Conservation (phyloP, 1,139 yeast genomes). For the Protomyces gravidus region DNA sequence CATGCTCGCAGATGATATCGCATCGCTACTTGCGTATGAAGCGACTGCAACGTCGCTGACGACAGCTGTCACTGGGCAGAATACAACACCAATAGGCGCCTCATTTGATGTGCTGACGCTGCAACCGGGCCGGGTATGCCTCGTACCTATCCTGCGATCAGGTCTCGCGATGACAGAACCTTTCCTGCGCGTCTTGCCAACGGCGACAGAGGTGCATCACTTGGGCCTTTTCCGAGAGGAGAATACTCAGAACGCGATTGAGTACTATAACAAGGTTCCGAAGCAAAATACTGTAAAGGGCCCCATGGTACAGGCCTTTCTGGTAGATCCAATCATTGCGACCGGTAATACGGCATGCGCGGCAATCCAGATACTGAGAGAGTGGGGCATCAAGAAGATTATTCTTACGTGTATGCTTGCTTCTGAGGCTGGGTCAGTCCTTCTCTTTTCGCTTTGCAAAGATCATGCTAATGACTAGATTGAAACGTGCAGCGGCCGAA, state of each 20-base stretch:
- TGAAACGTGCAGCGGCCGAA: constrained; percentile 35
- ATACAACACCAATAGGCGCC: constrained; percentile 36
- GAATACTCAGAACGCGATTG: constrained; percentile 40
- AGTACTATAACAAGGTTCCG: constrained; percentile 42
- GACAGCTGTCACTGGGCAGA: constrained; percentile 7
- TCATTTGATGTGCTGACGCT: constrained; percentile 31
- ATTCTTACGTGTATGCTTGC: constrained; percentile 39
- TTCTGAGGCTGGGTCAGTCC: constrained; percentile 35
- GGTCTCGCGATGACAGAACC: constrained; percentile 41
- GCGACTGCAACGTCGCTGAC: constrained; percentile 31
- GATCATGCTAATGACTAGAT: background rate
- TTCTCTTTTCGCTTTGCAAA: background rate
- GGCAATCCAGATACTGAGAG: constrained; percentile 38
- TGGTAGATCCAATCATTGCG: constrained; percentile 42
- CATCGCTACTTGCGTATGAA: constrained; percentile 40
- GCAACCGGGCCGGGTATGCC: constrained; percentile 36
- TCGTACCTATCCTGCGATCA: constrained; percentile 41
- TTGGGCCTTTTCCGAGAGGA: constrained; percentile 42
- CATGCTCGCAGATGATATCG: constrained; percentile 36
- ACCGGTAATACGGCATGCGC: constrained; percentile 44
- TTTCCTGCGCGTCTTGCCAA: constrained; percentile 39
- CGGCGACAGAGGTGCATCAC: constrained; percentile 40
- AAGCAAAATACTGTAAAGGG: constrained; percentile 33
- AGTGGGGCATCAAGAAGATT: constrained; percentile 41
- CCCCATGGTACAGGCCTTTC: constrained; percentile 36